These are phyloP conservation scores for Auriculariales sp. DNA, from an alignment of 768 basidiomycete species.

Conservation along the genomic window DNA sequence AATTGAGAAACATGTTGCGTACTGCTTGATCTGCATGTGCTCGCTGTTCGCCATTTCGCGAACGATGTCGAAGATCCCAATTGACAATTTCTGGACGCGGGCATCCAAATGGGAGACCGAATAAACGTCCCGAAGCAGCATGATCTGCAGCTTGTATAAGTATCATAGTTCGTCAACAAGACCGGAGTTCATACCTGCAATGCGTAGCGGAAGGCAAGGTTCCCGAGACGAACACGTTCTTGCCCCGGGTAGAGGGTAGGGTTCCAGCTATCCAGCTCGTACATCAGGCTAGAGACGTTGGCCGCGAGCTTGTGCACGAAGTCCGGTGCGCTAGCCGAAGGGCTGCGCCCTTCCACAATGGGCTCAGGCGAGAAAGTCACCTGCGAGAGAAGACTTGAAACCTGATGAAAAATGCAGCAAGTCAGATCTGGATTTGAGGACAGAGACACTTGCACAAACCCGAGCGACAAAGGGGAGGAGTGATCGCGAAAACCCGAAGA, in stretches of 20 bases:
- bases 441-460: too few relatives aligned
- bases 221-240: background rate
- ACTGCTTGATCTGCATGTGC: too few relatives aligned
- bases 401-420: too few relatives aligned
- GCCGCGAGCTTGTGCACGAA: background rate
- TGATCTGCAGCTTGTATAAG: too few relatives aligned
- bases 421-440: too few relatives aligned
- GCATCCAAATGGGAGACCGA: background rate
- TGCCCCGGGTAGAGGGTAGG: background rate
- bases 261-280: background rate
- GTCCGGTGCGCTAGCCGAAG: background rate
- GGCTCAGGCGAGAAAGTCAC: background rate
- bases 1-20: too few relatives aligned
- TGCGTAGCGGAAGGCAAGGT: background rate
- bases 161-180: too few relatives aligned
- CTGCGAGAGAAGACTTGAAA: background rate
- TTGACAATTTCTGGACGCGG: background rate
- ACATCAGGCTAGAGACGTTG: background rate
- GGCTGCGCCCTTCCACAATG: background rate
- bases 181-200: background rate
- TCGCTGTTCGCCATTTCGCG: too few relatives aligned
- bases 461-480: conserved; percentile 7
- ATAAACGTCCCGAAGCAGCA: conserved; percentile 3
- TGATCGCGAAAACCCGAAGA: conserved; percentile 17
- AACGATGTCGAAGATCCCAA: background rate